Base-by-base conservation (phyloP, 768 basidiomycete species). In the Sarcodon sp. region DNA sequence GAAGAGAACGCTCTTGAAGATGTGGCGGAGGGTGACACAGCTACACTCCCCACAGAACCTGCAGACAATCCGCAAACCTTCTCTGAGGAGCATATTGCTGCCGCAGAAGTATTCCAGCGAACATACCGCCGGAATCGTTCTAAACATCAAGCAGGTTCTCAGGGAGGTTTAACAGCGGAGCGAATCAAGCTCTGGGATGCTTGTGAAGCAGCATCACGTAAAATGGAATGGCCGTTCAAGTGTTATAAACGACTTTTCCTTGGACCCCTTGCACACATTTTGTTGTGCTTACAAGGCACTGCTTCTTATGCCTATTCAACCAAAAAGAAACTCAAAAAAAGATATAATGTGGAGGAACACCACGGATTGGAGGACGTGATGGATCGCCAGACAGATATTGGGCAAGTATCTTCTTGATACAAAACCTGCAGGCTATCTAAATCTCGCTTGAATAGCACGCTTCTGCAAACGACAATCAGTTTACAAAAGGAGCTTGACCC, bases 281-380 rank as follows among this genome's bases (percentile, higher is more conserved):
- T 72, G 3, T 51, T 69, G 2, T 71, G 66, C 51, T 60, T 75
- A 31, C 67, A 74, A 43, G 47, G 56, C n/a, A 54, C 59, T 16
- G 55, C 64, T 9, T 35, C 54, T 1, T 27, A 58, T 15, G 52
- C 63, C 7, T 36, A 56, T 35, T 44, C 55, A 13, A 51, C 57
- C 45, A 72, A 72, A 57, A 49, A 15, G 6, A 53, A 55, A 16
- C 54, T 57, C 2, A 72, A 66, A 46, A 56, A 59, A 37, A 58
- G 56, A 13, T 44, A 67, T 10, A 54, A 31, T 3, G 47, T 53
- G 9, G 64, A 56, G n/a, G 46, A 47, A 21, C 66, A 70, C 45
- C 58, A 66, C 12, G 60, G 59, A 32, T 56, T 71, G 1, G 71
- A 72, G 33, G 56, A 44, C 7, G 47, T 18, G 55, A 36, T 36